Evolutionary conservation across 257 asterid species (phyloP), one percentile per base, ranked within the genome.

Genomic region (Gentiana macrophylla): DNA sequence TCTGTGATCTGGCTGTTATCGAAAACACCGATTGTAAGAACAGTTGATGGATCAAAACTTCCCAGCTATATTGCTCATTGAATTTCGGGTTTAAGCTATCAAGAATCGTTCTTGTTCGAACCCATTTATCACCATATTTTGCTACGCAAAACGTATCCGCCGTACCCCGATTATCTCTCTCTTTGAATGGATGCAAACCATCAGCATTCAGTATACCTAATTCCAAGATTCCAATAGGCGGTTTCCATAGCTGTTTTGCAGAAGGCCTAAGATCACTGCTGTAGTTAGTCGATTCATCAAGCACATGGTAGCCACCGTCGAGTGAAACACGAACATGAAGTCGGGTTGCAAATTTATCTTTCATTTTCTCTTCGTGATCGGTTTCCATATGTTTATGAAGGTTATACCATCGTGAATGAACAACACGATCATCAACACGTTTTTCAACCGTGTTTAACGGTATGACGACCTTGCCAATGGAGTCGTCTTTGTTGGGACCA

Each of bases 61-160:
- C 98, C 98, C 98, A 90, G 13, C 85, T 72, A 65, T 90, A 90
- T 71, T 90, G 98, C 73, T 90, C 98, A 55, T 90, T 90, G 84
- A 77, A 90, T 81, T 77, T 84, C 0, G 98, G 98, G 62, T 84
- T 86, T 55, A 86, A 67, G 75, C 83, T 79, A 77, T 84, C 94
- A 3, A 84, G 62, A 1, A 90, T 68, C 1, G 98, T 90, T 65
- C 98, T 72, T 12, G 98, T 86, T 50, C 98, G 67, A 5, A 90
- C 73, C 98, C 98, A 89, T 68, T 89, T 89, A 46, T 84, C 93
- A 32, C 94, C 84, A 59, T 89, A 89, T 69, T 89, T 89, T 0
- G 96, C 98, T 4, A 90, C 96, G 34, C 96, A 84, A 69, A 67
- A 90, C 2, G 94, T 78, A 60, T 90, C 94, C 1, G 94, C 74